Percentiles rank a stretch among this genome's conserved stretches.
phyloP scores from a whole-genome alignment of 345 rosid species.

The Gossypium longicalyx region DNA sequence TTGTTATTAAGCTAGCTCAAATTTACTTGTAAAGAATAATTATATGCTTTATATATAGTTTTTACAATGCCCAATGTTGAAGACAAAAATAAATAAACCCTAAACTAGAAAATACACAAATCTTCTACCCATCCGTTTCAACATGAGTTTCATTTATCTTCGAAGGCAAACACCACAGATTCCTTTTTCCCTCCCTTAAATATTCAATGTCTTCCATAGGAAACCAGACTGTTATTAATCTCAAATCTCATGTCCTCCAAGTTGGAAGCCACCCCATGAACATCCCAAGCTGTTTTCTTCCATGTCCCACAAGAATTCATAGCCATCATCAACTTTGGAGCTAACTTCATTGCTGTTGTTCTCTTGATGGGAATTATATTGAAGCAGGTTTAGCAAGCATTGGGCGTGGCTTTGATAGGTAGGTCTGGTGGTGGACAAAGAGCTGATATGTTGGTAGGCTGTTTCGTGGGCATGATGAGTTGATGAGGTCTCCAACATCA shows the following conservation, averaged over 20 bases:
- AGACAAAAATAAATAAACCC: conserved; percentile 13
- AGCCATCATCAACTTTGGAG: conserved; percentile 38
- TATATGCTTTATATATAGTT: background rate
- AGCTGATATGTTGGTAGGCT: conserved; percentile 22
- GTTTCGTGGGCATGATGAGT: conserved; percentile 12
- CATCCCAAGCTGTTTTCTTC: conserved; percentile 30
- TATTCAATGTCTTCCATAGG: conserved; percentile 20
- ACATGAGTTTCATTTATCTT: conserved; percentile 7
- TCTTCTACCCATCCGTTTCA: background rate
- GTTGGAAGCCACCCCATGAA: conserved; percentile 34
- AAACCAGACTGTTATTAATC: conserved; percentile 34
- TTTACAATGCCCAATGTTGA: conserved; percentile 5
- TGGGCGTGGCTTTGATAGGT: conserved; percentile 29
- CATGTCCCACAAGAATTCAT: conserved; percentile 50
- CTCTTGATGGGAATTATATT: conserved; percentile 30
- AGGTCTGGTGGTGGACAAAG: conserved; percentile 27
- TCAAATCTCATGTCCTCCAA: conserved; percentile 40
- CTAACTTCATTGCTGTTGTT: conserved; percentile 19
- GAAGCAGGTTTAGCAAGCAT: conserved; percentile 37
- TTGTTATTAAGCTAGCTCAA: background rate
- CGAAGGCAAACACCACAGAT: conserved; percentile 20
- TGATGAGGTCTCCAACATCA: conserved; percentile 26
- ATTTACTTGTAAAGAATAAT: background rate
- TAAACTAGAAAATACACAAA: conserved; percentile 1
- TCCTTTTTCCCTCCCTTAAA: too few relatives aligned